Evolutionary conservation across 768 basidiomycete genomes (phyloP), one percentile per base, ranked within the genome.

Genomic region (Leccinum uliginosum): DNA sequence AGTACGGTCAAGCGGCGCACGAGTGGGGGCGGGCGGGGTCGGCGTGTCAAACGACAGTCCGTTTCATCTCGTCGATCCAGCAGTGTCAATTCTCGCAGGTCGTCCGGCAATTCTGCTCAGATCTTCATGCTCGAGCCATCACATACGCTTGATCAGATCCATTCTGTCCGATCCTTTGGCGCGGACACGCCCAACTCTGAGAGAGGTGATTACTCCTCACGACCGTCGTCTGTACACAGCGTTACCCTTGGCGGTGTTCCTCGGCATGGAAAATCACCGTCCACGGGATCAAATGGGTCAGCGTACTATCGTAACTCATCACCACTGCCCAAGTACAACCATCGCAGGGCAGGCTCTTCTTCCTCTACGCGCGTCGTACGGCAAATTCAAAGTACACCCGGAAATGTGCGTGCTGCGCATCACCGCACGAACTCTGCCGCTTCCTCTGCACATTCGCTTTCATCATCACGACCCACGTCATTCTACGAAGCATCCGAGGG

Each of bases 101-200:
- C 84, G 1, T 85, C 84, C 9, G 71, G 78, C 11, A 76, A 79
- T 21, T 84, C 83, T 1, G 69, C 74, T 51, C 78, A 79, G 47
- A 57, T 74, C 26, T 67, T 72, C 9, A 61, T 80, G n/a, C 65
- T 89, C 35, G 88, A 86, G 55, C 84, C 83, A 9, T 81, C 83
- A 4, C 72, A 72, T 40, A 78, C 66, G 52, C 67, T 70, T 23
- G 75, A 74, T 21, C 73, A 83, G 65, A 74, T 84, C 14, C 80
- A 84, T 5, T 81, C 84, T 10, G 81, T 91, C 19, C 80, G 84
- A 11, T 91, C 90, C 3, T 80, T 87, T 55, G 89, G 89, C 2
- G 86, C 79, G 62, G 88, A 88, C 54, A 95, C 94, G 0, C 94
- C 93, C 0, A 93, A 89, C 51, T 93, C 92, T 27, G 94, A 97